Evolutionary conservation across 192 early-diverging fungal species (phyloP).

Genomic region (Entomortierella lignicola): DNA sequence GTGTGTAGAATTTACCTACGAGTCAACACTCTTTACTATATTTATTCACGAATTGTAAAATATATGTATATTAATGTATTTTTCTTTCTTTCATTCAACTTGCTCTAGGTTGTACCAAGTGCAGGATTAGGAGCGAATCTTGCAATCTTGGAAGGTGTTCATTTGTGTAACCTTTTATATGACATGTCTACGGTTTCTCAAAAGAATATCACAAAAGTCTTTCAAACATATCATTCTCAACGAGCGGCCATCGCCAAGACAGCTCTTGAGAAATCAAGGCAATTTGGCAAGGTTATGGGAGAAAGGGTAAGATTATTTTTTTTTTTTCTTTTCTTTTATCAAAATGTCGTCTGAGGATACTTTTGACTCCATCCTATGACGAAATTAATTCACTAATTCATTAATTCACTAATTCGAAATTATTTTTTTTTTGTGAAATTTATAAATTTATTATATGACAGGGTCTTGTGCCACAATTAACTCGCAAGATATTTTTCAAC

Average conservation of each 20-base stretch:
- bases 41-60: too few relatives aligned
- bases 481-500: slow-evolving; percentile 44
- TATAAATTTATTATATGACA: background rate
- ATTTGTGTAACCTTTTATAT: slow-evolving; percentile 35
- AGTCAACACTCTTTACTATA: too few relatives aligned
- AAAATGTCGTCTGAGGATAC: too few relatives aligned
- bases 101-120: slow-evolving; percentile 36
- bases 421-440: too few relatives aligned
- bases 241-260: slow-evolving; percentile 26
- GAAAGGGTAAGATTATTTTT: slow-evolving; percentile 29
- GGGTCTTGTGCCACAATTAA: slow-evolving; percentile 23
- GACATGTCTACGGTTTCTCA: slow-evolving; percentile 15
- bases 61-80: too few relatives aligned
- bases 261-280: slow-evolving; percentile 28
- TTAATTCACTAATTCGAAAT: too few relatives aligned
- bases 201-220: slow-evolving; percentile 28
- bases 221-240: slow-evolving; percentile 21
- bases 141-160: slow-evolving; percentile 37
- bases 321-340: background rate
- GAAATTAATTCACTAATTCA: too few relatives aligned
- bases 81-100: background rate
- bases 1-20: too few relatives aligned
- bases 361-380: too few relatives aligned
- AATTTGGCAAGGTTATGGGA: slow-evolving; percentile 50
- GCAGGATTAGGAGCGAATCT: slow-evolving; percentile 49